Percentiles rank a stretch among this genome's conserved stretches.
These are phyloP conservation scores for Fraxinus americana DNA, from an alignment of 257 asterid species.

Conservation along the genomic window DNA sequence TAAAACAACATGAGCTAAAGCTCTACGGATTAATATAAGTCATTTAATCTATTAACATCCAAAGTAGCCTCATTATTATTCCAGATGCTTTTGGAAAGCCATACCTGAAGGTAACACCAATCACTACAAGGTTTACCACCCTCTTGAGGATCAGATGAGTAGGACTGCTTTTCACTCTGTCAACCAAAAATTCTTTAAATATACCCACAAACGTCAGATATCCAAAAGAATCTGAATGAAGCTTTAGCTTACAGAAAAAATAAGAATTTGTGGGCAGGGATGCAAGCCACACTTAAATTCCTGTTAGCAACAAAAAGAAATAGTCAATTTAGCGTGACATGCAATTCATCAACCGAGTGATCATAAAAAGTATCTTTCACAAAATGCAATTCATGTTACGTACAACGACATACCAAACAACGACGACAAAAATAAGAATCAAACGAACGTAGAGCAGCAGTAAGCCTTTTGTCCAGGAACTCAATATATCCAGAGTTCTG, in stretches of 20 bases:
- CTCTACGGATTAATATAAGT: no score
- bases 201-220: conserved; percentile 24
- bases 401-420: conserved; percentile 72
- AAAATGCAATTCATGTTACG: not conserved
- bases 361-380: not conserved
- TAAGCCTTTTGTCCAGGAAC: conserved; percentile 64
- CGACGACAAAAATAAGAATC: conserved; percentile 96
- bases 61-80: not conserved
- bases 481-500: conserved; percentile 40
- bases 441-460: conserved; percentile 81
- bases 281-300: conserved; percentile 92
- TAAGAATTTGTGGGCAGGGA: conserved; percentile 76
- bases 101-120: conserved; percentile 85
- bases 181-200: conserved; percentile 31
- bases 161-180: conserved; percentile 75
- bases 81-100: conserved; percentile 24
- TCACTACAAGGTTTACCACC: conserved; percentile 77
- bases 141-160: conserved; percentile 60
- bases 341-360: conserved; percentile 17
- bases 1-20: no score
- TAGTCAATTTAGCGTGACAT: conserved; percentile 13
- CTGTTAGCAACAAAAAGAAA: conserved; percentile 43
- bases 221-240: conserved; percentile 15
- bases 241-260: conserved; percentile 60
- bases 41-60: no score